These are phyloP conservation scores for Penicillium psychrofluorescens DNA, from an alignment of 495 filamentous ascomycete species.

Conservation along the genomic window DNA sequence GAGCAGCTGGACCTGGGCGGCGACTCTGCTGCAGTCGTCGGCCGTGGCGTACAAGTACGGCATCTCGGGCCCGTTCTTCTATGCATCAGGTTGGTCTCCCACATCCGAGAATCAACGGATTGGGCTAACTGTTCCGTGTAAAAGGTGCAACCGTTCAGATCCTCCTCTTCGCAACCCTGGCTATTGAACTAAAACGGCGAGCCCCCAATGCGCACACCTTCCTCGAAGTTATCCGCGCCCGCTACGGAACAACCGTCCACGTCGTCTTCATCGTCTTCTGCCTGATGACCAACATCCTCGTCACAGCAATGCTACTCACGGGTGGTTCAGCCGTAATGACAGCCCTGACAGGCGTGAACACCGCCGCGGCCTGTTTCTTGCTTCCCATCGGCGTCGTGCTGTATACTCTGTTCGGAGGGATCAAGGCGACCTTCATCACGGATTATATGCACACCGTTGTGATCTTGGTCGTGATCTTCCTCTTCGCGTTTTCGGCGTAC, in stretches of 20 bases:
- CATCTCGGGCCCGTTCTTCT: constrained; percentile 91
- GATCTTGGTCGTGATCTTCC: constrained; percentile 80
- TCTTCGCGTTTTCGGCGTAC: constrained; percentile 85
- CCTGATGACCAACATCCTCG: constrained; percentile 74
- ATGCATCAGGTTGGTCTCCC: constrained; percentile 45
- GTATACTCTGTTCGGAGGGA: constrained; percentile 74
- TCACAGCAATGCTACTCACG: constrained; percentile 88
- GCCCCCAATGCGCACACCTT: constrained; percentile 86
- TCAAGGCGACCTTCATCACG: constrained; percentile 71
- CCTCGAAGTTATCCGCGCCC: constrained; percentile 63
- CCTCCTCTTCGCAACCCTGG: constrained; percentile 84
- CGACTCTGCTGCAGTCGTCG: constrained; percentile 61
- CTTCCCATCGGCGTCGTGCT: constrained; percentile 78
- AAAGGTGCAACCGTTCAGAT: constrained; percentile 53
- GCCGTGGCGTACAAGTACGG: constrained; percentile 89
- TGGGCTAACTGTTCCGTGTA: not conserved
- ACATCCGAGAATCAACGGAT: no score
- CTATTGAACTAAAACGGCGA: constrained; percentile 85
- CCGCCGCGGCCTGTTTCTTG: constrained; percentile 84
- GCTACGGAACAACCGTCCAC: constrained; percentile 59
- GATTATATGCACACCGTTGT: constrained; percentile 84
- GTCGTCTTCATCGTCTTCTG: constrained; percentile 75
- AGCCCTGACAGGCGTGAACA: constrained; percentile 78
- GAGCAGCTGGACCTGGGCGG: constrained; percentile 86
- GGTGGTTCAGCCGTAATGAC: constrained; percentile 84